A percentile compares a stretch with the other conserved stretches of the same genome.
Evolutionary conservation across 148 eudicot genomes (phyloP).

Genomic region (Persicaria maculosa): DNA sequence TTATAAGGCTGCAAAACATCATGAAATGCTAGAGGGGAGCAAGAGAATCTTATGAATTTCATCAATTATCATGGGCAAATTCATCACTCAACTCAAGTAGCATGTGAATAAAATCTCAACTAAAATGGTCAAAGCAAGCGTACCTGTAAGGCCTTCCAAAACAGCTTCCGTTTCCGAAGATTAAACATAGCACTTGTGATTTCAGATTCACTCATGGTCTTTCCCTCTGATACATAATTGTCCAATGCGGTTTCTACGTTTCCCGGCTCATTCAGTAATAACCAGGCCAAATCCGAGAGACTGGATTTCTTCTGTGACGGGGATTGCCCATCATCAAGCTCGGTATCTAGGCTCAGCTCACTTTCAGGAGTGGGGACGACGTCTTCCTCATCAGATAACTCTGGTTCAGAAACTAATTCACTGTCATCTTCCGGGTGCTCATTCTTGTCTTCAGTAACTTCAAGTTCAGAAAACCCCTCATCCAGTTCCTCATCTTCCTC

Average conservation of each 20-base stretch:
- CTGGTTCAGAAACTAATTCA: slow-evolving; percentile 36
- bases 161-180: slow-evolving; percentile 48
- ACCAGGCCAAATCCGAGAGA: slow-evolving; percentile 24
- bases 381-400: slow-evolving; percentile 37
- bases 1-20: neutral
- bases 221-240: slow-evolving; percentile 52
- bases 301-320: slow-evolving; percentile 9
- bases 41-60: neutral
- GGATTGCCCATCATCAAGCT: slow-evolving; percentile 17
- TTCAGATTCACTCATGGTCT: slow-evolving; percentile 29
- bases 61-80: neutral
- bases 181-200: slow-evolving; percentile 19
- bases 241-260: slow-evolving; percentile 37
- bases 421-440: slow-evolving; percentile 20
- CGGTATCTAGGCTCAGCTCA: slow-evolving; percentile 33
- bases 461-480: slow-evolving; percentile 91
- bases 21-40: neutral
- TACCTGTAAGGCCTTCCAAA: slow-evolving; percentile 72
- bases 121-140: neutral
- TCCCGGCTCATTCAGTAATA: slow-evolving; percentile 29
- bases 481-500: slow-evolving; percentile 38
- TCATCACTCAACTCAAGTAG: neutral
- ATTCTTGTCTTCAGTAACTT: slow-evolving; percentile 25
- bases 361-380: slow-evolving; percentile 29
- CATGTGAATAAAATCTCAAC: neutral